Evolutionary conservation across 257 asterid genomes (phyloP).

Genomic region (Nicotiana sylvestris): DNA sequence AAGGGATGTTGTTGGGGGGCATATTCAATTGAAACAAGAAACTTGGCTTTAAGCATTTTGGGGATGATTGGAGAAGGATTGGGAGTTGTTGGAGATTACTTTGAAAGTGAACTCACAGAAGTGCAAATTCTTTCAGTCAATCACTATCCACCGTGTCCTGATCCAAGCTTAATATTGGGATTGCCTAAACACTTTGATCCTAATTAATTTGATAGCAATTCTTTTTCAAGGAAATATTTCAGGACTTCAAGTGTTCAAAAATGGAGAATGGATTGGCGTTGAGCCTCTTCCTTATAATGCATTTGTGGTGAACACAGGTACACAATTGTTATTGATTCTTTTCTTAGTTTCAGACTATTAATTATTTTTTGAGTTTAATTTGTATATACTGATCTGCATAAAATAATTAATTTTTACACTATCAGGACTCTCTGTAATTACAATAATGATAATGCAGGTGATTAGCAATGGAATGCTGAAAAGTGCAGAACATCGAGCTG

Average conservation of each 20-base stretch:
- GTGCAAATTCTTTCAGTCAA: conserved; percentile 43
- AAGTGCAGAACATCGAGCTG: conserved; percentile 47
- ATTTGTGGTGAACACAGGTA: conserved; percentile 1
- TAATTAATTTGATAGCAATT: conserved; percentile 40
- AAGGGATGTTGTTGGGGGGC: conserved; percentile 25
- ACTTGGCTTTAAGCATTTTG: conserved; percentile 32
- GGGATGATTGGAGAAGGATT: conserved; percentile 48
- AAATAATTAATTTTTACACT: no score
- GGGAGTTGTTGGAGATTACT: conserved; percentile 33
- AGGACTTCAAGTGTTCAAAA: conserved; percentile 29
- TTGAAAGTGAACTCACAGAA: conserved; percentile 33
- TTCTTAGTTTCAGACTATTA: no score
- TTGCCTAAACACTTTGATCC: conserved; percentile 60
- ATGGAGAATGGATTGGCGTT: conserved; percentile 52
- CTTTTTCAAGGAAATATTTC: conserved; percentile 38
- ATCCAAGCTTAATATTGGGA: conserved; percentile 62
- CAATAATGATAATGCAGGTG: conserved; percentile 21
- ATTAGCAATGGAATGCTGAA: conserved; percentile 45
- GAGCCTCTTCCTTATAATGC: conserved; percentile 39
- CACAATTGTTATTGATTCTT: no score
- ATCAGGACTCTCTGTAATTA: no score
- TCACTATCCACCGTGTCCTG: conserved; percentile 63
- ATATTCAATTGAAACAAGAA: conserved; percentile 36
- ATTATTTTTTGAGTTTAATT: no score
- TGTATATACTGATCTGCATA: no score